Percentiles rank a stretch among this genome's conserved stretches.
Conservation (phyloP, 768 basidiomycete species). For the Hygrocybe coccinea region DNA sequence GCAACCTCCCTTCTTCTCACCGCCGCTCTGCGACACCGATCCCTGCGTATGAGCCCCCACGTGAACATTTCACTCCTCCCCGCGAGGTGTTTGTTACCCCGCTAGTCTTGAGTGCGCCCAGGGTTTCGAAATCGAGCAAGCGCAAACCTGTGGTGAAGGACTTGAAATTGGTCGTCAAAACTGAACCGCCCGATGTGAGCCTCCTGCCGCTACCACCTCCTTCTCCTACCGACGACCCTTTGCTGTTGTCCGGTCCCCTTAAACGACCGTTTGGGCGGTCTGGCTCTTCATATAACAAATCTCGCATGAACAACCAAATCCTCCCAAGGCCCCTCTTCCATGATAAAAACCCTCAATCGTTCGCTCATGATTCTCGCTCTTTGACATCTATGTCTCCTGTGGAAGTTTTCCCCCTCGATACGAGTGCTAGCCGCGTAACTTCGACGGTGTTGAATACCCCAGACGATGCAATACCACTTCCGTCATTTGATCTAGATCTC, state of each 20-base stretch:
- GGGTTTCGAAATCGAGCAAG: slow-evolving; percentile 23
- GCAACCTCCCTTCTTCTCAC: slow-evolving; percentile 17
- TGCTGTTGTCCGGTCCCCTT: slow-evolving; percentile 52
- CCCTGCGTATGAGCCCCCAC: slow-evolving; percentile 59
- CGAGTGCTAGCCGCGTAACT: no score
- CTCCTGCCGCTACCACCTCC: slow-evolving; percentile 60
- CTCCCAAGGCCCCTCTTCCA: not conserved
- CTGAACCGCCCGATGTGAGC: slow-evolving; percentile 62
- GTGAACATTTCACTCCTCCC: slow-evolving; percentile 68
- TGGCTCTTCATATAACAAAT: not conserved
- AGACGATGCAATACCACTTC: no score
- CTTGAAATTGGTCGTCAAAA: slow-evolving; percentile 41
- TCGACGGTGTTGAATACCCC: no score
- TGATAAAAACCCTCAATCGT: not conserved
- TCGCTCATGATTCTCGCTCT: no score
- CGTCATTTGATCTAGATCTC: no score
- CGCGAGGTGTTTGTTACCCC: slow-evolving; percentile 52
- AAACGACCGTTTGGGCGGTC: not conserved
- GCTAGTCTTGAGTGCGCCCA: slow-evolving; percentile 35
- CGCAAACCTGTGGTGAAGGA: slow-evolving; percentile 8
- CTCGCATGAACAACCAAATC: not conserved
- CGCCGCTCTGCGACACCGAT: slow-evolving; percentile 41
- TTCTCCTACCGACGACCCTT: slow-evolving; percentile 72
- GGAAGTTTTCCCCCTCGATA: no score
- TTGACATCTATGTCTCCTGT: no score